A percentile compares a stretch with the other conserved stretches of the same genome.
Evolutionary conservation across 192 early-diverging fungal species (phyloP).

Genomic region (Dimargaris verticillata): DNA sequence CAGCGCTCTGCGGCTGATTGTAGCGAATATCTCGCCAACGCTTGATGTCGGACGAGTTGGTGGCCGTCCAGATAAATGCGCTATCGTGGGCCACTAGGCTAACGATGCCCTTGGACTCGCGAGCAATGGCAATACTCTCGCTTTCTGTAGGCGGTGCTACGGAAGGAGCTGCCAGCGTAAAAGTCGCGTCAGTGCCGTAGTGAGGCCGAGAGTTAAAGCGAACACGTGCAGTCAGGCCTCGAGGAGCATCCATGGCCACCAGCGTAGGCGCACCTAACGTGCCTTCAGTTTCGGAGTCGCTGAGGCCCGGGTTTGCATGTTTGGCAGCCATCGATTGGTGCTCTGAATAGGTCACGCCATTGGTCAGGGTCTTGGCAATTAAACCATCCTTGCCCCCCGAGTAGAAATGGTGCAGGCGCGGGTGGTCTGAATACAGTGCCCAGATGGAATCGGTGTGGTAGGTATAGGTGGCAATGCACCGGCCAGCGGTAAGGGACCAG

Average conservation of each 20-base stretch:
- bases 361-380: conserved; percentile 64
- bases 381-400: conserved; percentile 82
- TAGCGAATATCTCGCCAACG: conserved; percentile 46
- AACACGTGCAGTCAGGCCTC: too few relatives aligned
- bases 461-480: conserved; percentile 77
- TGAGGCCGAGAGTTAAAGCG: neutral
- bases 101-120: conserved; percentile 65
- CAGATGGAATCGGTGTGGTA: conserved; percentile 81
- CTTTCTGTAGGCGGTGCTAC: conserved; percentile 1
- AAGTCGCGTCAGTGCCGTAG: neutral
- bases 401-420: conserved; percentile 78
- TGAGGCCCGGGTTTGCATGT: neutral
- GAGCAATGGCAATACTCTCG: conserved; percentile 66
- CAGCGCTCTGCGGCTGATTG: conserved; percentile 6
- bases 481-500: conserved; percentile 79
- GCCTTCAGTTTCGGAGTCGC: neutral
- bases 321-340: neutral
- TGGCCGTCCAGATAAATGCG: conserved; percentile 82
- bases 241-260: conserved; percentile 35
- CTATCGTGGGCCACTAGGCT: conserved; percentile 75
- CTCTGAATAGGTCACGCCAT: conserved; percentile 23
- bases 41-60: conserved; percentile 61
- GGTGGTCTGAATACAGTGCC: conserved; percentile 73
- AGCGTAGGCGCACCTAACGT: conserved; percentile 8
- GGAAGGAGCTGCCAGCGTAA: neutral